Evolutionary conservation across 257 asterid genomes (phyloP).

Genomic region (Misopates orontium): DNA sequence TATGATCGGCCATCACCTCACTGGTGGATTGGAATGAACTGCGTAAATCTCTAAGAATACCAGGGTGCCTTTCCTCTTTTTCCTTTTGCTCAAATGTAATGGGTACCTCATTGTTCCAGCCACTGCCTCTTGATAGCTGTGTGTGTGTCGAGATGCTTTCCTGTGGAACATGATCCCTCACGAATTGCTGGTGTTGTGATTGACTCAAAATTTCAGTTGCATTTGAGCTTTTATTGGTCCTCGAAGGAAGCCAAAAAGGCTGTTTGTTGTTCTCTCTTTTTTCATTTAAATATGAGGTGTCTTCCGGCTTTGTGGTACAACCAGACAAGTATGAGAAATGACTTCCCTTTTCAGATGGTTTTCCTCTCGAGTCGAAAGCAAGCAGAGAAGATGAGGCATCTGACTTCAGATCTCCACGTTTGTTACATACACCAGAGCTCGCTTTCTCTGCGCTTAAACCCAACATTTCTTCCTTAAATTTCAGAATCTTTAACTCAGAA

Average conservation of each 20-base stretch:
- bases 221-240: conserved; percentile 28
- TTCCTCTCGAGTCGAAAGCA: conserved; percentile 42
- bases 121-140: conserved; percentile 32
- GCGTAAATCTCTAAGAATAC: conserved; percentile 23
- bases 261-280: conserved; percentile 31
- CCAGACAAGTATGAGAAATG: conserved; percentile 33
- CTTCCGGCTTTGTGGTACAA: conserved; percentile 34
- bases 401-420: conserved; percentile 51
- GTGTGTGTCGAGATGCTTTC: conserved; percentile 32
- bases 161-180: conserved; percentile 35
- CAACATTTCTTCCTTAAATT: conserved; percentile 60
- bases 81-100: conserved; percentile 29
- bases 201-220: conserved; percentile 30
- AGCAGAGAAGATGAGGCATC: conserved; percentile 52
- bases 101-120: conserved; percentile 34
- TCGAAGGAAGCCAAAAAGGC: conserved; percentile 31
- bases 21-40: conserved; percentile 32
- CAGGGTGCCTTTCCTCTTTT: conserved; percentile 35
- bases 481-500: conserved; percentile 60
- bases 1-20: conserved; percentile 34
- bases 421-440: conserved; percentile 40
- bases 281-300: conserved; percentile 27
- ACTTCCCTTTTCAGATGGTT: conserved; percentile 41
- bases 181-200: conserved; percentile 34
- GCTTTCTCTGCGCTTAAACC: conserved; percentile 47